Conservation (phyloP, 768 basidiomycete genomes). For the Auricularia heimuer region DNA sequence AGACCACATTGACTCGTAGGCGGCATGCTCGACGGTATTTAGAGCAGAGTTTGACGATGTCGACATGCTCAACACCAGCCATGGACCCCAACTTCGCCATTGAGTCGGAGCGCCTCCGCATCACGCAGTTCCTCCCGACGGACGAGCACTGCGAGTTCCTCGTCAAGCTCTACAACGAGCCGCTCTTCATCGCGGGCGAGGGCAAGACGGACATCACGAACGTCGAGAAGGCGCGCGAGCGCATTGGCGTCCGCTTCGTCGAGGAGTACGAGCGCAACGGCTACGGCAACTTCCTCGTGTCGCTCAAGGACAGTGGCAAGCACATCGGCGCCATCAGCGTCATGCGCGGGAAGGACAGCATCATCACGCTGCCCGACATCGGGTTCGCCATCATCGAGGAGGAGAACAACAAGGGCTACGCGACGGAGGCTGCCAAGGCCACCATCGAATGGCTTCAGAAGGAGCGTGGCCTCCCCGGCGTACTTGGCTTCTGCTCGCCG, state of each 20-base stretch:
- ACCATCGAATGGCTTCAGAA: background rate
- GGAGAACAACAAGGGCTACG: background rate
- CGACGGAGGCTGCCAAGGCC: background rate
- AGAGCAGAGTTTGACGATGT: background rate
- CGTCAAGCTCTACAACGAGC: background rate
- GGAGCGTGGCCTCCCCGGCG: background rate
- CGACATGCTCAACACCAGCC: background rate
- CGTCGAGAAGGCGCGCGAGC: background rate
- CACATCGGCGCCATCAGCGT: background rate
- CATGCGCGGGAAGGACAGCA: background rate
- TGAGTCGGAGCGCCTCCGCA: background rate
- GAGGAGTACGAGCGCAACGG: background rate
- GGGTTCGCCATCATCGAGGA: background rate
- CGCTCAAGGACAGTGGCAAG: background rate
- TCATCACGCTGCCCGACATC: background rate
- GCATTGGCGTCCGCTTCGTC: background rate
- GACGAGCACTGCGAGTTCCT: background rate
- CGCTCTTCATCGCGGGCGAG: background rate
- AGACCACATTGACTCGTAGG: too few species aligned
- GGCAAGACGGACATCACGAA: background rate
- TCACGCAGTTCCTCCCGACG: background rate
- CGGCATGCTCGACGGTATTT: background rate
- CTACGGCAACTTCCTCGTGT: background rate
- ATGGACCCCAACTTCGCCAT: background rate
- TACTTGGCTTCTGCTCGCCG: background rate